phyloP scores from a whole-genome alignment of 805 yeast genomes.

The Maudiozyma saulgeensis region DNA sequence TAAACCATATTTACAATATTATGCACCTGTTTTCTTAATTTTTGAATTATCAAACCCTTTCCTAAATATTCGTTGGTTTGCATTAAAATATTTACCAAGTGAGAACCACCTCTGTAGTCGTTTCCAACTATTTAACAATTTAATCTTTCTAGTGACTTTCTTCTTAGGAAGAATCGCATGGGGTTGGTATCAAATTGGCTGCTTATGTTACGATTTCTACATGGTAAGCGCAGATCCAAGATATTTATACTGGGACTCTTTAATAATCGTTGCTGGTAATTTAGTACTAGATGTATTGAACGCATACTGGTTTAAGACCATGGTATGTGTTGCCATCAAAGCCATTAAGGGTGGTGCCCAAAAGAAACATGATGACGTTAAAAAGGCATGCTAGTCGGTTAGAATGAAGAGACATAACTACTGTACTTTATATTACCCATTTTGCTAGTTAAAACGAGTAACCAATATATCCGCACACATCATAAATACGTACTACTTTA shows the following conservation, averaged over 20 bases:
- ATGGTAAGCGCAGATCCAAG: constrained; percentile 33
- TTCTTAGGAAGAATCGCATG: constrained; percentile 66
- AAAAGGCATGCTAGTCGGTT: neutral
- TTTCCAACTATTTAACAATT: constrained; percentile 13
- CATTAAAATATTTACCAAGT: constrained; percentile 27
- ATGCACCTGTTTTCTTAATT: constrained; percentile 66
- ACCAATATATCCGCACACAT: no score
- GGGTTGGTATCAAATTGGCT: constrained; percentile 64
- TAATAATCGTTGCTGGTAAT: constrained; percentile 38
- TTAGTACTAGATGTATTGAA: constrained; percentile 55
- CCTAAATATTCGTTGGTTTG: constrained; percentile 82
- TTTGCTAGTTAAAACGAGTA: neutral
- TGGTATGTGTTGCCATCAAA: constrained; percentile 55
- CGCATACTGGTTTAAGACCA: constrained; percentile 70
- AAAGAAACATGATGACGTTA: neutral
- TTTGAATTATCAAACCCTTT: constrained; percentile 86
- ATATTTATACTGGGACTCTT: constrained; percentile 35
- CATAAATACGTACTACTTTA: no score
- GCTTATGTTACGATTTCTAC: constrained; percentile 40
- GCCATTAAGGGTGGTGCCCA: constrained; percentile 5
- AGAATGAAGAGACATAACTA: neutral
- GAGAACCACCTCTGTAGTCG: constrained; percentile 32
- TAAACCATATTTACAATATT: constrained; percentile 65
- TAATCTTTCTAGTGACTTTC: constrained; percentile 51
- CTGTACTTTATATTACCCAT: neutral